A percentile compares a stretch with the other conserved stretches of the same genome.
Evolutionary conservation across 768 basidiomycete species (phyloP).

Genomic region (Podaxis sp.): DNA sequence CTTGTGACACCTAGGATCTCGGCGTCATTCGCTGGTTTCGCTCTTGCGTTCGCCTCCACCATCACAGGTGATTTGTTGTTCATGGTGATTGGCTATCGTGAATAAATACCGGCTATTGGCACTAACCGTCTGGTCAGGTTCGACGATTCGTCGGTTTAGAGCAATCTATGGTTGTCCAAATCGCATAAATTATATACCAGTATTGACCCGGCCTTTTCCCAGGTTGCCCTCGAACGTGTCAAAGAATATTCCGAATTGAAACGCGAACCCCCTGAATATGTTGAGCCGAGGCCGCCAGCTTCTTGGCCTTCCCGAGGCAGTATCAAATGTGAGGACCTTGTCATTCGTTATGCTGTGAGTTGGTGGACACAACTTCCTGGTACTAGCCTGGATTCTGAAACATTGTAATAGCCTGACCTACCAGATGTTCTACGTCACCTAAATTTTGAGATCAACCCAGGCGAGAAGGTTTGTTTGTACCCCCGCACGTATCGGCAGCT

Average conservation of each 20-base stretch:
- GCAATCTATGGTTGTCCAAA: constrained; percentile 78
- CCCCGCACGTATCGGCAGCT: background rate
- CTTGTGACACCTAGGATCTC: constrained; percentile 70
- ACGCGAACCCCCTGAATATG: constrained; percentile 78
- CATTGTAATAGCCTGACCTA: constrained; percentile 66
- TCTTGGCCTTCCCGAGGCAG: constrained; percentile 77
- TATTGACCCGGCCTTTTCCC: constrained; percentile 3
- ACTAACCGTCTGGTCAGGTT: constrained; percentile 36
- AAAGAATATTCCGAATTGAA: constrained; percentile 86
- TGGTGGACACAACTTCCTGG: constrained; percentile 26
- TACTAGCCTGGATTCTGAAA: background rate
- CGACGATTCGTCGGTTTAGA: constrained; percentile 85
- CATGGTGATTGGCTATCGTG: constrained; percentile 39
- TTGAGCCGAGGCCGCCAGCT: constrained; percentile 80
- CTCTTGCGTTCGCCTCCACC: constrained; percentile 79
- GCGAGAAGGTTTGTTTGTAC: constrained; percentile 64
- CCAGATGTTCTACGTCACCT: constrained; percentile 83
- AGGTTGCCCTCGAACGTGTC: constrained; percentile 86
- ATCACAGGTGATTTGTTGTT: constrained; percentile 73
- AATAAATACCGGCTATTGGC: background rate
- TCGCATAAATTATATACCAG: background rate
- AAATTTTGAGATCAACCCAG: constrained; percentile 69
- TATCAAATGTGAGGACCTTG: constrained; percentile 71
- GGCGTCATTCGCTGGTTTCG: constrained; percentile 84
- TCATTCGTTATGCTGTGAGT: constrained; percentile 77